phyloP scores from a whole-genome alignment of 768 basidiomycete species.

The Rhodotorula toruloides region DNA sequence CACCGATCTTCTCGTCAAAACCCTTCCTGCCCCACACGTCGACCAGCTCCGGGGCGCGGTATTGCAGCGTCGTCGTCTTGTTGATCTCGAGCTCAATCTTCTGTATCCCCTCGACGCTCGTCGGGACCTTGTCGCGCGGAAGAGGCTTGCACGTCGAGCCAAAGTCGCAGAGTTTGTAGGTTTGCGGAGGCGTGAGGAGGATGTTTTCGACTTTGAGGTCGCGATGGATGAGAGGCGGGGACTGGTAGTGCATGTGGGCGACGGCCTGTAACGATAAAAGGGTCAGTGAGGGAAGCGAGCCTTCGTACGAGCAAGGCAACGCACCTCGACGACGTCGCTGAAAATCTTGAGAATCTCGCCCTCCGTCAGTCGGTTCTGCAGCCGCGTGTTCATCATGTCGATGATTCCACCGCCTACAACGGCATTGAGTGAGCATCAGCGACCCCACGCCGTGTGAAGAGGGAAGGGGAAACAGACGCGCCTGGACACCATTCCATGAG shows the following conservation, averaged over 20 bases:
- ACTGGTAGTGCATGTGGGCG: slow-evolving; percentile 89
- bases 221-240: slow-evolving; percentile 84
- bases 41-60: slow-evolving; percentile 98
- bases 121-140: slow-evolving; percentile 59
- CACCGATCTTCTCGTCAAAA: slow-evolving; percentile 75
- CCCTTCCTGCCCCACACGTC: slow-evolving; percentile 77
- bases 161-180: slow-evolving; percentile 96
- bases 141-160: slow-evolving; percentile 76
- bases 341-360: slow-evolving; percentile 96
- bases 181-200: slow-evolving; percentile 72
- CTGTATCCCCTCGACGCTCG: slow-evolving; percentile 75
- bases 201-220: slow-evolving; percentile 99
- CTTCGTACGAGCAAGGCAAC: slow-evolving; percentile 1
- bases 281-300: neutral
- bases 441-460: neutral
- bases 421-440: no score
- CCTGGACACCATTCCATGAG: slow-evolving; percentile 97
- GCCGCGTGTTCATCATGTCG: slow-evolving; percentile 97
- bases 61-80: slow-evolving; percentile 92
- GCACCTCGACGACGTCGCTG: slow-evolving; percentile 82
- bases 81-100: slow-evolving; percentile 85
- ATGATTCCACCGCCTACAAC: slow-evolving; percentile 98
- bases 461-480: slow-evolving; percentile 45
- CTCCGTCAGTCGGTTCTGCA: slow-evolving; percentile 90
- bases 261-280: slow-evolving; percentile 55